A percentile compares a stretch with the other conserved stretches of the same genome.
Conservation (phyloP, 2,329 filamentous ascomycete species). For the Xylariaceae sp. region DNA sequence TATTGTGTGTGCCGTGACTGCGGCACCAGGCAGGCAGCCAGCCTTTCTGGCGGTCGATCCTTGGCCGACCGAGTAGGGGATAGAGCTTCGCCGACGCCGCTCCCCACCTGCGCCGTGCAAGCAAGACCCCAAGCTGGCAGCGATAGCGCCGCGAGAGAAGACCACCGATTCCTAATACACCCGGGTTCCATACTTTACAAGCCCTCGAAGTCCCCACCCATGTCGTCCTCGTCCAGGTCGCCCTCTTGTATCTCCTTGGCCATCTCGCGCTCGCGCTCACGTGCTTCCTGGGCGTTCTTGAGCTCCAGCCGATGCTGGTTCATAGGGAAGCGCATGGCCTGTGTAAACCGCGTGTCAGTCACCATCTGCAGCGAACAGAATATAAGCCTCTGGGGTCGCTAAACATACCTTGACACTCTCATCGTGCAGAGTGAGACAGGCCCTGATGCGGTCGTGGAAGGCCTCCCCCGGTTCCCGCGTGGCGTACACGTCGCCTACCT, state of each 20-base stretch:
- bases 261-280: conserved; percentile 91
- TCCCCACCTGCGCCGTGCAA: too few relatives aligned
- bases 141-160: conserved; percentile 8
- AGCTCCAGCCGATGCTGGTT: conserved; percentile 96
- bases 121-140: conserved; percentile 4
- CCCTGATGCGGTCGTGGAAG: conserved; percentile 93
- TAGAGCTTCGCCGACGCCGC: too few relatives aligned
- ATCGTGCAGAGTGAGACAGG: conserved; percentile 85
- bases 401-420: conserved; percentile 87
- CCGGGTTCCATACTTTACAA: conserved; percentile 50
- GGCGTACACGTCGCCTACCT: conserved; percentile 90
- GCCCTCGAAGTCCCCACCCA: conserved; percentile 91
- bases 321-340: conserved; percentile 99
- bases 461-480: conserved; percentile 93
- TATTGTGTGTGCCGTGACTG: too few relatives aligned
- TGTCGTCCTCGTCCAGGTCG: conserved; percentile 92
- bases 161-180: conserved; percentile 20
- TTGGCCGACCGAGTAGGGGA: too few relatives aligned
- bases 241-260: conserved; percentile 99
- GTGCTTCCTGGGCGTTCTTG: conserved; percentile 97
- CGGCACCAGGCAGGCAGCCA: too few relatives aligned
- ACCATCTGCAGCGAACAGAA: too few relatives aligned
- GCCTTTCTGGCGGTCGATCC: too few relatives aligned
- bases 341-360: conserved; percentile 19
- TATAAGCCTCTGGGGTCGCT: too few relatives aligned